Base-by-base conservation (phyloP, 2,329 filamentous ascomycete species). In the Colletotrichum viniferum region DNA sequence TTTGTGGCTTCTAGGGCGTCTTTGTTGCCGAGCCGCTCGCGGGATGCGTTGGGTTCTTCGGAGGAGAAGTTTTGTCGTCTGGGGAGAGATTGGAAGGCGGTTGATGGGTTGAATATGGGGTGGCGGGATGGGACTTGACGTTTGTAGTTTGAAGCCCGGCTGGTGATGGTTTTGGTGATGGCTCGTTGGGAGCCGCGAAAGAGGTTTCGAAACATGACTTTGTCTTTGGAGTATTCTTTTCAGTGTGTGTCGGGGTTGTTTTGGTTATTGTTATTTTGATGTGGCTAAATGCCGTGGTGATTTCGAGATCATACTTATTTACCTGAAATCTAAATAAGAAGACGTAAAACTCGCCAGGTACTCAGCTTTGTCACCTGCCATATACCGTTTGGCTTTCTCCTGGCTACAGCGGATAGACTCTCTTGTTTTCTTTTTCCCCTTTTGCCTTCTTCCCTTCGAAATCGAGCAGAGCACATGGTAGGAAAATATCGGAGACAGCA, bases 171-270 rank as follows among this genome's bases (percentile, higher is more conserved):
- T 1, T 21, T 48, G 43, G 10, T 7, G 5, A 48, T 0, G 38
- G 9, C 38, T 1, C 9, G 38, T 43, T 43, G 18, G 18, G 38
- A 43, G 38, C 38, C 38, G 18, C 38, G 38, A 43, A 43, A n/a
- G 18, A 43, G 4, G 38, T 12, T 43, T 12, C 38, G 38, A 43
- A 43, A 6, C 18, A 43, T 43, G 38, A 0, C 38, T 43, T 2
- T 10, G 10, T 0, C 0, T n/a, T 43, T 43, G 18, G 18, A 0
- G 4, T 18, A n/a, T 43, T n/a, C 18, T 0, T 38, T 2, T 2
- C 1, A 2, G 38, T 43, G 38, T n/a, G 1, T 43, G 0, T 6
- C 10, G 16, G 2, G 0, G 18, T 38, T 5, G 36, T 18, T 38
- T n/a, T n/a, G n/a, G n/a, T n/a, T n/a, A n/a, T n/a, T n/a, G n/a